Conservation (phyloP, 768 basidiomycete species). For the Termitomyces sp. region DNA sequence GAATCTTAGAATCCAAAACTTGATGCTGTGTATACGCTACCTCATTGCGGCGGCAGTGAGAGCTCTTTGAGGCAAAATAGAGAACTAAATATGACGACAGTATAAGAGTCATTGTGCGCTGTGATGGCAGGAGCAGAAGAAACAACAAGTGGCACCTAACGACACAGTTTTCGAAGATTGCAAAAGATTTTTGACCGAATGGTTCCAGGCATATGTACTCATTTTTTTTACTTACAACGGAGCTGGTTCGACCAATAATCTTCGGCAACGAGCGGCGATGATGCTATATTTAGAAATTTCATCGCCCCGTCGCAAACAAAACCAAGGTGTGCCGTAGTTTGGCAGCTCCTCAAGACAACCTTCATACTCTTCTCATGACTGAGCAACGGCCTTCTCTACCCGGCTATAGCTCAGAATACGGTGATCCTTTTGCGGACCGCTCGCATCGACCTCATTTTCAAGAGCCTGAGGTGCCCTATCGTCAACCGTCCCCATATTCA, state of each 20-base stretch:
- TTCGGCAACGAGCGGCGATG: conserved; percentile 14
- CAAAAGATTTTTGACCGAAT: not conserved
- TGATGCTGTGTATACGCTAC: not conserved
- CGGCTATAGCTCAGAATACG: conserved; percentile 28
- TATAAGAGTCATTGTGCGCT: not conserved
- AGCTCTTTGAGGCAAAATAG: not conserved
- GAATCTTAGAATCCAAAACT: not conserved
- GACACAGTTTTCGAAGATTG: not conserved
- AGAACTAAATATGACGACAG: not conserved
- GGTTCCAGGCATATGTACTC: too few species aligned
- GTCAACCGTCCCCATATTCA: conserved; percentile 32
- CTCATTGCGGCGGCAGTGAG: not conserved
- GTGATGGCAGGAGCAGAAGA: not conserved
- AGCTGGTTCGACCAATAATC: not conserved
- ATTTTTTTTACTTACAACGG: too few species aligned
- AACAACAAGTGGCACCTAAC: not conserved
- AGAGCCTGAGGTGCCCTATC: conserved; percentile 46
- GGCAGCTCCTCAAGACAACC: conserved; percentile 10
- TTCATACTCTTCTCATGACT: conserved; percentile 25
- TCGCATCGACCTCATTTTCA: conserved; percentile 57
- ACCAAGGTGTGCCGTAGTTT: conserved; percentile 19
- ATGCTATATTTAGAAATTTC: conserved; percentile 11
- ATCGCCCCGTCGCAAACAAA: conserved; percentile 21
- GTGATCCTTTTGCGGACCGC: conserved; percentile 73
- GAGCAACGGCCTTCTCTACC: conserved; percentile 34